A percentile compares a stretch with the other conserved stretches of the same genome.
Conservation (phyloP, 768 basidiomycete species). For the Guyanaporus albipodus region DNA sequence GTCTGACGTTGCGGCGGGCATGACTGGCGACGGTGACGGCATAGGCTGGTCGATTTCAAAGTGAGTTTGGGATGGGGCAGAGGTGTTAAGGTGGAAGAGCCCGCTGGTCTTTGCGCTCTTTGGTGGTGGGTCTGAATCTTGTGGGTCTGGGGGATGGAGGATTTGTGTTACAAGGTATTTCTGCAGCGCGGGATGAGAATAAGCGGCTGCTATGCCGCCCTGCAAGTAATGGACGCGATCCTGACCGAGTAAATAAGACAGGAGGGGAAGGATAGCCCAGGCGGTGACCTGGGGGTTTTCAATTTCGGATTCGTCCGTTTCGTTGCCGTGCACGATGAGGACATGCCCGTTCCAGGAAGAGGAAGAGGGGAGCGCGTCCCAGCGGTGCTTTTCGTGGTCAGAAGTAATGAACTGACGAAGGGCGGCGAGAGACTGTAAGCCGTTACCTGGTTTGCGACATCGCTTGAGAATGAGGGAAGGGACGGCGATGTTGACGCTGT, state of each 20-base stretch:
- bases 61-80: constrained; percentile 46
- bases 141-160: constrained; percentile 13
- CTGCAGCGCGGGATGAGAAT: constrained; percentile 53
- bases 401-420: constrained; percentile 82
- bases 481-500: constrained; percentile 81
- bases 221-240: constrained; percentile 64
- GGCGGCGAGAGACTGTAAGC: constrained; percentile 61
- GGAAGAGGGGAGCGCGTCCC: constrained; percentile 57
- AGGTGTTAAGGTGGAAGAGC: constrained; percentile 67
- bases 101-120: constrained; percentile 41
- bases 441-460: constrained; percentile 65
- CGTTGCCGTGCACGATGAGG: constrained; percentile 73
- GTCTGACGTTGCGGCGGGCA: constrained; percentile 46
- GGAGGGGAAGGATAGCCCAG: constrained; percentile 66
- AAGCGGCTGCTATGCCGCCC: constrained; percentile 65
- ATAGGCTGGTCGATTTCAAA: constrained; percentile 55
- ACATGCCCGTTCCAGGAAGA: constrained; percentile 64
- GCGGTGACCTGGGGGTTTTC: constrained; percentile 52
- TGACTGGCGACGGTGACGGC: constrained; percentile 52
- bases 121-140: constrained; percentile 10
- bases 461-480: constrained; percentile 90
- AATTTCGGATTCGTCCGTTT: constrained; percentile 66
- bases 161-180: constrained; percentile 40
- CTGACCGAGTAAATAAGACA: constrained; percentile 53
- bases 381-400: constrained; percentile 63